These are phyloP conservation scores for Turnera subulata DNA, from an alignment of 345 rosid species.

Conservation along the genomic window DNA sequence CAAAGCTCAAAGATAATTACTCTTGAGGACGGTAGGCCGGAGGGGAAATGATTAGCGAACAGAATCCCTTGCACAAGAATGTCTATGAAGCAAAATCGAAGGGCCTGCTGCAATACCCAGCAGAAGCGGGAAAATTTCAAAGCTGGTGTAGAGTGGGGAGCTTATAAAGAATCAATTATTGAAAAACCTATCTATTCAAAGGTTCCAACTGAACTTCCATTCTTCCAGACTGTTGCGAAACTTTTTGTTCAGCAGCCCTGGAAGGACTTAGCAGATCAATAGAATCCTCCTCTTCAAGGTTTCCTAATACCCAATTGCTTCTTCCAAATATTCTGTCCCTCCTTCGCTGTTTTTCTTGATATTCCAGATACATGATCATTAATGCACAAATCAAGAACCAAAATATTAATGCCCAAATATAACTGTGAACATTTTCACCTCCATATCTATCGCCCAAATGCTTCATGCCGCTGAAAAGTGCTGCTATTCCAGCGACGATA, in stretches of 20 bases:
- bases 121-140: constrained; percentile 11
- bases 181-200: constrained; percentile 47
- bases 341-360: constrained; percentile 38
- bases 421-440: constrained; percentile 65
- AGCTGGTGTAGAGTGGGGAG: constrained; percentile 16
- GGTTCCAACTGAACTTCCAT: constrained; percentile 97
- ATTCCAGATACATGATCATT: constrained; percentile 61
- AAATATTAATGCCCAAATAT: constrained; percentile 54
- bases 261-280: constrained; percentile 59
- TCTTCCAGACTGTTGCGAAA: constrained; percentile 33
- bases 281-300: constrained; percentile 78
- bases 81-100: constrained; percentile 11
- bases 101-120: constrained; percentile 8
- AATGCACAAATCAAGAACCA: constrained; percentile 60
- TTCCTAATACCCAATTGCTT: constrained; percentile 81
- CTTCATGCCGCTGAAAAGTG: constrained; percentile 69
- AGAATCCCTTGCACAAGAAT: constrained; percentile 16
- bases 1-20: constrained; percentile 14
- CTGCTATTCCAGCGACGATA: constrained; percentile 47
- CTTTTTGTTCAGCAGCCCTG: constrained; percentile 40
- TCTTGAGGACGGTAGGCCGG: constrained; percentile 11
- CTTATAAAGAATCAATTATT: constrained; percentile 7
- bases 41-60: background rate
- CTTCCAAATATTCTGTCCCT: constrained; percentile 48
- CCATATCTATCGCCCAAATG: constrained; percentile 82